Percentiles rank a stretch among this genome's conserved stretches.
phyloP scores from a whole-genome alignment of 2,329 filamentous ascomycete genomes.

The Scolecobasidium constrictum region DNA sequence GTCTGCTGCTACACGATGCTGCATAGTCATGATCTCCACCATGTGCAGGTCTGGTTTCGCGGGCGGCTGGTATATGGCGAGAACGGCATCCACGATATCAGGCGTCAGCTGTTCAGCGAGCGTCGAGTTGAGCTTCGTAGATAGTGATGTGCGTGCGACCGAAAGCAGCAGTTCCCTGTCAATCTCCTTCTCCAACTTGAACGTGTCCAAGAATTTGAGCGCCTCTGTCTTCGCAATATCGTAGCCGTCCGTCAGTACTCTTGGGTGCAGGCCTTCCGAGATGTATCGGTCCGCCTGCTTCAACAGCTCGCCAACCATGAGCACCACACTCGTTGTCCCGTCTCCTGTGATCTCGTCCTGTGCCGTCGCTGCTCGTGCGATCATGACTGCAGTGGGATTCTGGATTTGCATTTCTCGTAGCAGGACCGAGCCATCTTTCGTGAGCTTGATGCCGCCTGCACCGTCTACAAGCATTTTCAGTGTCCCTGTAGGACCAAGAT shows the following conservation, averaged over 20 bases:
- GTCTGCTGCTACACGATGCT: constrained; percentile 90
- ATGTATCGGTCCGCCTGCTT: constrained; percentile 98
- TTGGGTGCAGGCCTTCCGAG: constrained; percentile 88
- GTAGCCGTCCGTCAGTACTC: constrained; percentile 95
- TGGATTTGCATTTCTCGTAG: constrained; percentile 81
- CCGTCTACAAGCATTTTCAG: constrained; percentile 81
- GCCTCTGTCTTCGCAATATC: constrained; percentile 92
- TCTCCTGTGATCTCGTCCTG: constrained; percentile 98
- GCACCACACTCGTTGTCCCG: constrained; percentile 90
- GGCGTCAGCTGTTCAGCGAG: constrained; percentile 87
- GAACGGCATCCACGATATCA: constrained; percentile 90
- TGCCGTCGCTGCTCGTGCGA: constrained; percentile 76
- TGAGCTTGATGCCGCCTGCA: constrained; percentile 77
- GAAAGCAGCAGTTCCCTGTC: constrained; percentile 89
- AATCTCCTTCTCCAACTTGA: constrained; percentile 80
- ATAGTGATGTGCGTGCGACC: constrained; percentile 86
- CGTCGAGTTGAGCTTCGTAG: constrained; percentile 85
- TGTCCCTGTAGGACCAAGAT: constrained; percentile 84
- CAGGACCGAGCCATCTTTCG: constrained; percentile 92
- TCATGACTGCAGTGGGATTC: constrained; percentile 88
- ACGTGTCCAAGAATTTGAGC: constrained; percentile 82
- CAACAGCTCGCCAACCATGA: constrained; percentile 89
- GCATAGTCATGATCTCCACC: constrained; percentile 99
- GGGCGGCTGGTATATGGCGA: constrained; percentile 82
- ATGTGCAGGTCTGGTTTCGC: constrained; percentile 96